Evolutionary conservation across 2,329 filamentous ascomycete species (phyloP), one percentile per base, ranked within the genome.

Genomic region (Bipolaris oryzae): DNA sequence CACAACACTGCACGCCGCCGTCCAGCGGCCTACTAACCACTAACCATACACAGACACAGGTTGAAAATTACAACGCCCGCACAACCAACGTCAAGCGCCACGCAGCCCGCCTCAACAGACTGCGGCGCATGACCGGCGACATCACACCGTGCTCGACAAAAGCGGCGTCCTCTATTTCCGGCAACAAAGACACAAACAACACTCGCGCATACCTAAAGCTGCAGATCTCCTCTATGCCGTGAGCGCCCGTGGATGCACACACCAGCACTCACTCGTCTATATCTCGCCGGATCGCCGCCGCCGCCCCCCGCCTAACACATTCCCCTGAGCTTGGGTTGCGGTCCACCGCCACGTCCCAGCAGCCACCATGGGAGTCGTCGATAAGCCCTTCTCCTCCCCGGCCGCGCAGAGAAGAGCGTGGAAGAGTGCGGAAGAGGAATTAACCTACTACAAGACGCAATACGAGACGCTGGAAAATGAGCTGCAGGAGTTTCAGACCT

Each of bases 381-480:
- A 70, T 35, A 60, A 62, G 38, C 66, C 71, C 33, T 34, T 28
- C 46, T 33, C 46, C 7, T 49, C 52, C 7, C 53, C 46, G 13
- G 72, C 73, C 37, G 75, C 74, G 58, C 73, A 74, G 31, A 66
- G 67, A 46, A 59, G 65, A 49, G 67, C 64, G 37, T 74, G 73
- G 66, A 61, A 46, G 54, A 75, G 65, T 58, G 64, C 79, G 63
- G 88, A 92, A 72, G 91, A 95, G 72, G 89, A 93, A 60, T 83
- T 99, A 50, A 85, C 89, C 56, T 97, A 95, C 85, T 99, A 98
- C 85, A 99, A 99, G 82, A 80, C 87, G 51, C 94, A 98, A 76
- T 98, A 98, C 80, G 92, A 96, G 78, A 87, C 92, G 74, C 85
- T 99, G 35, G 95, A 97, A 78, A 83, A 87, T 50, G 95, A 99